Evolutionary conservation across 176 grass and related monocot species (phyloP), one percentile per base, ranked within the genome.

Genomic region (Avena eriantha): DNA sequence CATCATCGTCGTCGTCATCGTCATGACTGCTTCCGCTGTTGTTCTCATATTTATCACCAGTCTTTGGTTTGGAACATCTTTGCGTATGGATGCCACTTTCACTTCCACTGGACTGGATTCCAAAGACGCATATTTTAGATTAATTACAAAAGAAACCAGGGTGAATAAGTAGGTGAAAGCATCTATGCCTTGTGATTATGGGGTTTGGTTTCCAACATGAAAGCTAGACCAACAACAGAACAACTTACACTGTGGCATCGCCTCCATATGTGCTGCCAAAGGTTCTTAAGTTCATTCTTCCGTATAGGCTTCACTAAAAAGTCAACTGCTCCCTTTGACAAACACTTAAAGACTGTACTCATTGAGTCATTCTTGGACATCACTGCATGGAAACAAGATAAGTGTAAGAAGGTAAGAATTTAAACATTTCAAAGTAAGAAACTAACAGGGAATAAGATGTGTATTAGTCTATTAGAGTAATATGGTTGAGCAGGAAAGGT

Each of bases 341-440:
- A 83, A 86, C 96, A 98, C 73, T 86, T 94, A 63, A 94, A 95
- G 63, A 93, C 90, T 61, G 80, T 98, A 88, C 82, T 78, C 96
- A 98, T 94, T n/a, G 93, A 96, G 73, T 95, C 92, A 84, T 96
- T 95, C 1, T 94, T 91, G 84, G 96, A 98, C 96, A 95, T 98
- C 96, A 95, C 96, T 98, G 93, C 90, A 94, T 22, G 49, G 21
- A 92, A 92, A 91, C 26, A 61, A 86, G 60, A 85, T 83, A 79
- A 70, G 73, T 17, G 80, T 67, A 90, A 92, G 89, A 73, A 88
- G 73, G 65, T 88, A 92, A 89, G 91, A 36, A 49, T 82, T 80
- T 73, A 53, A 83, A 80, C 76, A 89, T 67, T 7, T 67, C 63
- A 66, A 33, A 66, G 48, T 54, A 79, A 87, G 19, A 55, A 21